These are phyloP conservation scores for Xanthoconium stramineum DNA, from an alignment of 768 basidiomycete genomes.

Conservation along the genomic window DNA sequence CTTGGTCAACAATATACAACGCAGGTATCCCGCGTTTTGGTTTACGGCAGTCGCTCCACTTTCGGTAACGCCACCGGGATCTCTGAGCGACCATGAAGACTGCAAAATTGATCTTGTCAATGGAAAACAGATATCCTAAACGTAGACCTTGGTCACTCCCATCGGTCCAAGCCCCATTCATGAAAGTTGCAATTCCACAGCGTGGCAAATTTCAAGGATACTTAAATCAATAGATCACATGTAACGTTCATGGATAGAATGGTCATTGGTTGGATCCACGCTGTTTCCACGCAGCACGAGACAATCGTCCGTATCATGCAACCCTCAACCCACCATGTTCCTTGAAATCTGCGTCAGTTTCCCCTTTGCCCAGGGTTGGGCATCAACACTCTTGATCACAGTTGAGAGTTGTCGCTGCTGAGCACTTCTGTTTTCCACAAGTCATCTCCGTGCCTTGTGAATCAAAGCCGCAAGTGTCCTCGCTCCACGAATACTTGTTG, in stretches of 20 bases:
- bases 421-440: conserved; percentile 3
- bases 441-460: conserved; percentile 16
- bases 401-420: conserved; percentile 1
- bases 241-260: background rate
- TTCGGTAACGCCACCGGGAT: background rate
- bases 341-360: conserved; percentile 6
- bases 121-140: background rate
- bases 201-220: background rate
- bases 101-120: background rate
- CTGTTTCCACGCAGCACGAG: conserved; percentile 10
- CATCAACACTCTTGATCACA: conserved; percentile 1
- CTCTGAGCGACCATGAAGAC: background rate
- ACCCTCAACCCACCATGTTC: conserved; percentile 30
- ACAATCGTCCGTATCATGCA: conserved; percentile 6
- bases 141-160: conserved; percentile 3
- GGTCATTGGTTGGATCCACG: background rate
- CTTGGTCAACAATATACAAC: conserved; percentile 48
- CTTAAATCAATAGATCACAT: background rate
- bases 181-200: background rate
- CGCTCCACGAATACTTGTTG: conserved; percentile 20
- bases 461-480: conserved; percentile 10
- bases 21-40: conserved; percentile 48
- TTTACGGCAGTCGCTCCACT: conserved; percentile 18
- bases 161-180: conserved; percentile 2
- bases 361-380: conserved; percentile 33